phyloP scores from a whole-genome alignment of 306 rosid species.

The Casuarina equisetifolia region DNA sequence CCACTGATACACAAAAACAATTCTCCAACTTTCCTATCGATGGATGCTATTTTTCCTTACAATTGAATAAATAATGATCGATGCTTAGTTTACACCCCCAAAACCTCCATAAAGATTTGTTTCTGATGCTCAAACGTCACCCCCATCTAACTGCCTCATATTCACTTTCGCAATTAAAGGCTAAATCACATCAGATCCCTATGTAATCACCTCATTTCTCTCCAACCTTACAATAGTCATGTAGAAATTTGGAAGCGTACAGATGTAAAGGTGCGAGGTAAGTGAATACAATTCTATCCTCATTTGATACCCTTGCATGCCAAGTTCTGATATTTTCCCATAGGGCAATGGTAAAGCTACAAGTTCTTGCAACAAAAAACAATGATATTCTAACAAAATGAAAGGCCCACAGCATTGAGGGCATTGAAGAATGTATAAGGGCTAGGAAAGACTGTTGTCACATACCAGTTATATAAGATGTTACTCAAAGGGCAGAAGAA shows the following conservation, averaged over 20 bases:
- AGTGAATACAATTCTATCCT: not conserved
- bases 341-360: not conserved
- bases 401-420: not conserved
- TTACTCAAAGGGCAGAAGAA: not conserved
- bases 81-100: not conserved
- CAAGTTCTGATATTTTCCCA: not conserved
- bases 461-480: not conserved
- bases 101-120: not conserved
- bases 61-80: not conserved
- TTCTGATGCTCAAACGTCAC: not conserved
- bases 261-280: not conserved
- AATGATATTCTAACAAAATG: slow-evolving; percentile 9
- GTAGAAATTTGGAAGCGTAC: not conserved
- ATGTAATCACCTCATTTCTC: not conserved
- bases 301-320: not conserved
- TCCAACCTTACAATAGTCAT: not conserved
- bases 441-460: not conserved
- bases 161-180: not conserved
- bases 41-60: not conserved
- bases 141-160: not conserved
- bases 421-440: not conserved
- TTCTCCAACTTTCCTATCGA: not conserved
- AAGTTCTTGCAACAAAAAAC: not conserved
- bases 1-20: not conserved
- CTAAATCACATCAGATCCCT: not conserved